Conservation (phyloP, 345 rosid species). For the Acer yangbiense region DNA sequence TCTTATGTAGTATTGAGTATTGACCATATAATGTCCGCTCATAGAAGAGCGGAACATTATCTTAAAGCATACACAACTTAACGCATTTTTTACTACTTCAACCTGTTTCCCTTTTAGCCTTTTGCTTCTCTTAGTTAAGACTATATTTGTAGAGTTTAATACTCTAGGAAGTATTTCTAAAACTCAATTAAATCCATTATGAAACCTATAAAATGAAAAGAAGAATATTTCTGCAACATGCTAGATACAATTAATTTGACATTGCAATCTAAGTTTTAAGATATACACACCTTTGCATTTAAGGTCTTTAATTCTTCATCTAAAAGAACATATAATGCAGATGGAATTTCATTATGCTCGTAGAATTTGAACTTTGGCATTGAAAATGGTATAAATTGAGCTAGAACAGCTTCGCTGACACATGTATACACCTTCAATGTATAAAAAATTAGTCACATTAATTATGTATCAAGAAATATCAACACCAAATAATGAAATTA, state of each 20-base stretch:
- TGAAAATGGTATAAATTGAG: slow-evolving; percentile 62
- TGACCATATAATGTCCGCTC: neutral
- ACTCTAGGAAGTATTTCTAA: neutral
- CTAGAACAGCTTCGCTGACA: slow-evolving; percentile 54
- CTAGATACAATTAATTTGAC: neutral
- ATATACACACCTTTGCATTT: slow-evolving; percentile 47
- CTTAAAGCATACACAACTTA: neutral
- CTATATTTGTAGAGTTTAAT: neutral
- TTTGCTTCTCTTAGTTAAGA: neutral
- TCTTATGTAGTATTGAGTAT: neutral
- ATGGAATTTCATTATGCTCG: slow-evolving; percentile 35
- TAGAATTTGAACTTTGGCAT: slow-evolving; percentile 59
- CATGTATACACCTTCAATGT: slow-evolving; percentile 74
- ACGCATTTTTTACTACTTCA: neutral
- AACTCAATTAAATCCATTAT: neutral
- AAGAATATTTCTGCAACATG: slow-evolving; percentile 2
- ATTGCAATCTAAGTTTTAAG: neutral
- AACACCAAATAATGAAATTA: neutral
- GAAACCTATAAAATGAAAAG: neutral
- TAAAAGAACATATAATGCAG: slow-evolving; percentile 22
- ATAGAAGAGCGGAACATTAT: neutral
- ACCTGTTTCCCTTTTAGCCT: neutral
- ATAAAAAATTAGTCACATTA: slow-evolving; percentile 12
- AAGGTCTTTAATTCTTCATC: slow-evolving; percentile 32
- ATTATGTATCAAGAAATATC: slow-evolving; percentile 2